These are phyloP conservation scores for Russula lepida DNA, from an alignment of 768 basidiomycete genomes.

Conservation along the genomic window DNA sequence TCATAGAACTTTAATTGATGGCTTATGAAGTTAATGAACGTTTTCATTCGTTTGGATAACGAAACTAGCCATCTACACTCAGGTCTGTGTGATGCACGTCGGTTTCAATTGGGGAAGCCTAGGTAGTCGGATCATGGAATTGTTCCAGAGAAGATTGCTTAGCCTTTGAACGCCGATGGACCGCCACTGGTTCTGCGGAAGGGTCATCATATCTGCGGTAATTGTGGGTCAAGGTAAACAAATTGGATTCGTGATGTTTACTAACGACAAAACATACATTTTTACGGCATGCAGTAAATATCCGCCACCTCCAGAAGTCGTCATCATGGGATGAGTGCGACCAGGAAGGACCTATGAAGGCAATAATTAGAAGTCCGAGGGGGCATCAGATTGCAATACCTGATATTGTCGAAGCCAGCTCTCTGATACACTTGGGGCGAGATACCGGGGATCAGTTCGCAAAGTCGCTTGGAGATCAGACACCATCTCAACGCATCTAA, in stretches of 20 bases:
- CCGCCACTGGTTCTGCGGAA: constrained; percentile 44
- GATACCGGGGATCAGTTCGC: constrained; percentile 53
- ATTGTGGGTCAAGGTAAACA: background rate
- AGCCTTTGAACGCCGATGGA: constrained; percentile 34
- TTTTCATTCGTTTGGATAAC: background rate
- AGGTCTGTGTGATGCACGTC: background rate
- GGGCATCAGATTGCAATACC: constrained; percentile 27
- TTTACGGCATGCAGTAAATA: constrained; percentile 80
- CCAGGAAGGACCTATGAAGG: constrained; percentile 70
- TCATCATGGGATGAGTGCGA: constrained; percentile 93
- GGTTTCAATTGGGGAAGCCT: background rate
- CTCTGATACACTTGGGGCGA: constrained; percentile 78
- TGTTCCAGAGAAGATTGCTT: constrained; percentile 15
- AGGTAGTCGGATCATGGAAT: background rate
- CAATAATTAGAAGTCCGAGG: background rate
- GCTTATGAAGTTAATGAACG: background rate
- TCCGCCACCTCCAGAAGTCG: constrained; percentile 79
- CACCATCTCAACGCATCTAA: constrained; percentile 44
- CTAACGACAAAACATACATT: constrained; percentile 45
- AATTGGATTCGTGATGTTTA: background rate
- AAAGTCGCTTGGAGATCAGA: constrained; percentile 67
- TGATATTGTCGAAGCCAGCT: constrained; percentile 87
- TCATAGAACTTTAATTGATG: background rate
- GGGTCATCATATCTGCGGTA: constrained; percentile 49
- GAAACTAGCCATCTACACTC: background rate